Conservation (phyloP, 176 grass and related monocot species). For the Avena eriantha region DNA sequence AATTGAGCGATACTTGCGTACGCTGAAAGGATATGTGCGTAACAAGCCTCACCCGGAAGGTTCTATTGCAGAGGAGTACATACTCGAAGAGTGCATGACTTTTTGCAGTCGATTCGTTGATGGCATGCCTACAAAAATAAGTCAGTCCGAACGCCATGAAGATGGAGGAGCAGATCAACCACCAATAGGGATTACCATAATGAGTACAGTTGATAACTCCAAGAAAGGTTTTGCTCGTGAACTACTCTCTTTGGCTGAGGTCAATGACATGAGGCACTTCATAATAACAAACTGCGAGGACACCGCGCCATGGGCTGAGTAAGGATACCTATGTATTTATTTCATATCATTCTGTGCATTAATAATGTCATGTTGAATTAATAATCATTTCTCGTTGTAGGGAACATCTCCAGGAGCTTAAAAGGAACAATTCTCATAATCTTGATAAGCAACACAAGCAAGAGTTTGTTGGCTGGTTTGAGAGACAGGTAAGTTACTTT, state of each 20-base stretch:
- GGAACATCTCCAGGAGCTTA: constrained; percentile 2
- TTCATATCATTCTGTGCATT: not conserved
- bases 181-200: not conserved
- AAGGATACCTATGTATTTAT: not conserved
- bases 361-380: not conserved
- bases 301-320: not conserved
- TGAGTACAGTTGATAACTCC: no score
- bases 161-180: not conserved
- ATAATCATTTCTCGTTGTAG: not conserved
- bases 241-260: not conserved
- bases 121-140: not conserved
- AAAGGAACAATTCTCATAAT: not conserved
- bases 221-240: not conserved
- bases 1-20: no score
- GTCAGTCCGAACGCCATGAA: not conserved
- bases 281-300: not conserved
- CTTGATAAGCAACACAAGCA: not conserved
- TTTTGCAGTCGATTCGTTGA: not conserved
- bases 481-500: not conserved
- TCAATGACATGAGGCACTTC: not conserved
- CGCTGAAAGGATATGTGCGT: no score
- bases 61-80: no score
- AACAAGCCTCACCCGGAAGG: no score
- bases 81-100: not conserved
- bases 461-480: constrained; percentile 7